Evolutionary conservation across 2,329 filamentous ascomycete species (phyloP).

Genomic region (Colletotrichum siamense): DNA sequence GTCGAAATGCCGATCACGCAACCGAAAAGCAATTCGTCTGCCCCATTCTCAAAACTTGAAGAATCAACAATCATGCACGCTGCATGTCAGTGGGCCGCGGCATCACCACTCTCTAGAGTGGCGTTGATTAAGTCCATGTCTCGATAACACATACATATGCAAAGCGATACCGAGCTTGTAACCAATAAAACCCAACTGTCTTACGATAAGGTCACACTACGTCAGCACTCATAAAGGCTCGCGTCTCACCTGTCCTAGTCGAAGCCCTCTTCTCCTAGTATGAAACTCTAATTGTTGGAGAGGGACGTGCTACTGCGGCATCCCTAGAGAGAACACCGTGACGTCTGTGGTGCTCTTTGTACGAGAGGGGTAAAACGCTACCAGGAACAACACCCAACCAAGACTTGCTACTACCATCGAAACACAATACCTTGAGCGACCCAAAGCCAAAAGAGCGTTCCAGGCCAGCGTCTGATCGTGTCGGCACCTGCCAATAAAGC

Average conservation of each 20-base stretch:
- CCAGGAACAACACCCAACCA: neutral
- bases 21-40: neutral
- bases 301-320: constrained; percentile 7
- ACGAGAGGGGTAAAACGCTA: neutral
- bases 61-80: neutral
- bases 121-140: neutral
- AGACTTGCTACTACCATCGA: neutral
- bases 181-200: neutral
- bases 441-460: neutral
- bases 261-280: neutral
- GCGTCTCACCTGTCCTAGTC: neutral
- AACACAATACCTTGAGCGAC: neutral
- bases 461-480: neutral
- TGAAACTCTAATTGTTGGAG: constrained; percentile 3
- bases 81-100: neutral
- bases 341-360: neutral
- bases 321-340: neutral
- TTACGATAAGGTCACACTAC: neutral
- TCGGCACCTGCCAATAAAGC: neutral
- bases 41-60: neutral
- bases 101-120: neutral
- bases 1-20: neutral
- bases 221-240: neutral
- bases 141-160: neutral
- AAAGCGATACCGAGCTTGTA: neutral